Percentiles rank a stretch among this genome's conserved stretches.
Conservation (phyloP, 1,284 basidiomycete species). For the Mycosarcoma maydis region DNA sequence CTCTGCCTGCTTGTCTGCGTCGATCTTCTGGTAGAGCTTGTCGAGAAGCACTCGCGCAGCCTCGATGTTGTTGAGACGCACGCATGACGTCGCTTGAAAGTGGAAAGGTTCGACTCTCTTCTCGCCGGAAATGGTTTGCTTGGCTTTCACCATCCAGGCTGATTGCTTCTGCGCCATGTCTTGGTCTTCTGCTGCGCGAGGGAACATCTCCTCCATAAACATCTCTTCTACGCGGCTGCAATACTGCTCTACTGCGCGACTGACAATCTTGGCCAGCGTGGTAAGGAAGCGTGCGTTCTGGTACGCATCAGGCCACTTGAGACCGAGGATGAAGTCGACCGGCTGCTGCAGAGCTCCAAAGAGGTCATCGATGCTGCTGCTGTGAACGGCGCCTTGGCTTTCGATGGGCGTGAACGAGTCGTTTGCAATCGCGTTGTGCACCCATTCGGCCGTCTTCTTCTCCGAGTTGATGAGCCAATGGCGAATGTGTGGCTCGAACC, state of each 20-base stretch:
- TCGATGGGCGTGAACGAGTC: constrained; percentile 71
- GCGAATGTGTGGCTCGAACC: constrained; percentile 88
- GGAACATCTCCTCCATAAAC: constrained; percentile 94
- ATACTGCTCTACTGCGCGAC: constrained; percentile 90
- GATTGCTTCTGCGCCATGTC: constrained; percentile 72
- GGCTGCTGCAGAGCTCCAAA: constrained; percentile 94
- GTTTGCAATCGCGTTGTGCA: constrained; percentile 68
- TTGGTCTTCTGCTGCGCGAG: constrained; percentile 72
- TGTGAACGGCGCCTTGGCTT: constrained; percentile 80
- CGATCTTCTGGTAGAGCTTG: constrained; percentile 89
- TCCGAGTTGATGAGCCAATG: constrained; percentile 92
- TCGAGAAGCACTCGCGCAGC: constrained; percentile 89
- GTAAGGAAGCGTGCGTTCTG: constrained; percentile 91
- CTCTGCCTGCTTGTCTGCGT: constrained; percentile 86
- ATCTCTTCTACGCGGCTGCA: constrained; percentile 85
- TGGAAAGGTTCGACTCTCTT: constrained; percentile 93
- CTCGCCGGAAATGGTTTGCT: constrained; percentile 80
- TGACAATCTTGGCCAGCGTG: constrained; percentile 78
- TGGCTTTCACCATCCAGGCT: constrained; percentile 94
- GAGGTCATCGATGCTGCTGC: constrained; percentile 93
- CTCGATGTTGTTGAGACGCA: constrained; percentile 97
- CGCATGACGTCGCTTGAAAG: constrained; percentile 85
- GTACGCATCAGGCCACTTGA: constrained; percentile 90
- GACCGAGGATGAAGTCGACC: constrained; percentile 83
- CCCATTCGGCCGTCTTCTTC: constrained; percentile 91